Evolutionary conservation across 352 stramenopile species (phyloP), one percentile per base, ranked within the genome.

Genomic region (Phytophthora fragariae): DNA sequence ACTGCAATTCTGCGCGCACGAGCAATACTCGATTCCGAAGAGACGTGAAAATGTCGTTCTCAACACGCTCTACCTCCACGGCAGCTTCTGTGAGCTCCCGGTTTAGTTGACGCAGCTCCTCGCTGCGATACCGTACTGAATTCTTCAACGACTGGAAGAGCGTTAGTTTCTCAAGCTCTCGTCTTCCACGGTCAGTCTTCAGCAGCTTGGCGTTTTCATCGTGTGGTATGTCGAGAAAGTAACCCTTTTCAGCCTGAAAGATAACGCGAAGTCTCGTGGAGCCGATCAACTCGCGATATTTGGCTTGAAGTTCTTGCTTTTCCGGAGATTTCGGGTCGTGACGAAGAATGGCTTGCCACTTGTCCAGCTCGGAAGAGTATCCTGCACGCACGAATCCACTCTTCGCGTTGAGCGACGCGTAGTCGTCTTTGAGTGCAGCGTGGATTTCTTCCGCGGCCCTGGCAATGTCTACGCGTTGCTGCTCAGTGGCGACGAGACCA

Each of bases 121-220:
- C 77, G 5, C 84, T 90, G 19, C 85, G 84, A 72, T 92, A 94
- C 0, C 88, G 79, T 9, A 88, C 80, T 15, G 77, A 82, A 52
- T 91, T 91, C 41, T 92, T 94, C 15, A 90, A 60, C 7, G 88
- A 92, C 65, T 92, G 85, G 10, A 93, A 81, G 47, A 93, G 61
- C 39, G 65, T 79, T 14, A 90, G 59, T 10, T 82, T 76, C 1
- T 89, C 77, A 1, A 84, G 37, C 56, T 69, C 68, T 24, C n/a
- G 60, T 39, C 68, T 58, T 24, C 64, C 54, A 39, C 61, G 52
- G 4, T 81, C 56, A 1, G 41, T 71, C 17, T 80, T 70, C 19
- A 87, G 17, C 39, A 93, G 56, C 49, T 83, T 83, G 17, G 59
- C 69, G 61, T 90, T 78, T 56, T 93, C 84, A 5, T 90, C 84